Evolutionary conservation across 2,329 filamentous ascomycete genomes (phyloP).

Genomic region (Niveomyces coronatus): DNA sequence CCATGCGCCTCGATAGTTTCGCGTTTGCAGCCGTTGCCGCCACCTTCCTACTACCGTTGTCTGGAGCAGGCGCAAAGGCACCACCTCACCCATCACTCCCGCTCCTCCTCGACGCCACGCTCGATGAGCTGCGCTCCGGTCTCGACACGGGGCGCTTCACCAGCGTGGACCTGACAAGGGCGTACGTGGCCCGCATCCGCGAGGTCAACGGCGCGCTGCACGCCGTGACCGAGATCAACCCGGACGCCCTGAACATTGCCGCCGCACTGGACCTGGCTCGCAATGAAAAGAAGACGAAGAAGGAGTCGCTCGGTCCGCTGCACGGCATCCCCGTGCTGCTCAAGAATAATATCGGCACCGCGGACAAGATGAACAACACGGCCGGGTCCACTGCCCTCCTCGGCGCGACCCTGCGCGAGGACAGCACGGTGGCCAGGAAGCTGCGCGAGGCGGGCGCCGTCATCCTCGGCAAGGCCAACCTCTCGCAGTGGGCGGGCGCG

Average conservation of each 20-base stretch:
- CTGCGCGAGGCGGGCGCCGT: slow-evolving; percentile 51
- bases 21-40: too few relatives aligned
- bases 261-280: slow-evolving; percentile 21
- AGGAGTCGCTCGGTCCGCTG: slow-evolving; percentile 30
- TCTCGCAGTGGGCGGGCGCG: slow-evolving; percentile 56
- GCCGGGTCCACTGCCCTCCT: slow-evolving; percentile 54
- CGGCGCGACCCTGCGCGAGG: slow-evolving; percentile 43
- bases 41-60: too few relatives aligned
- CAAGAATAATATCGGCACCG: slow-evolving; percentile 58
- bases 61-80: too few relatives aligned
- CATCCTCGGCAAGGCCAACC: slow-evolving; percentile 55
- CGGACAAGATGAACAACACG: slow-evolving; percentile 51
- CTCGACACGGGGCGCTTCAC: slow-evolving; percentile 20
- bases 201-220: slow-evolving; percentile 18
- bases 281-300: slow-evolving; percentile 12
- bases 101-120: slow-evolving; percentile 14
- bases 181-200: slow-evolving; percentile 18
- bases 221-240: slow-evolving; percentile 26
- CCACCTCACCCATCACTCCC: slow-evolving; percentile 2
- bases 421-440: slow-evolving; percentile 49
- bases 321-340: slow-evolving; percentile 56
- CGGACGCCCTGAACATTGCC: slow-evolving; percentile 29
- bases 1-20: too few relatives aligned
- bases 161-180: slow-evolving; percentile 25
- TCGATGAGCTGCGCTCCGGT: slow-evolving; percentile 13